Evolutionary conservation across 2,329 filamentous ascomycete genomes (phyloP).

Genomic region (Colletotrichum sp.): DNA sequence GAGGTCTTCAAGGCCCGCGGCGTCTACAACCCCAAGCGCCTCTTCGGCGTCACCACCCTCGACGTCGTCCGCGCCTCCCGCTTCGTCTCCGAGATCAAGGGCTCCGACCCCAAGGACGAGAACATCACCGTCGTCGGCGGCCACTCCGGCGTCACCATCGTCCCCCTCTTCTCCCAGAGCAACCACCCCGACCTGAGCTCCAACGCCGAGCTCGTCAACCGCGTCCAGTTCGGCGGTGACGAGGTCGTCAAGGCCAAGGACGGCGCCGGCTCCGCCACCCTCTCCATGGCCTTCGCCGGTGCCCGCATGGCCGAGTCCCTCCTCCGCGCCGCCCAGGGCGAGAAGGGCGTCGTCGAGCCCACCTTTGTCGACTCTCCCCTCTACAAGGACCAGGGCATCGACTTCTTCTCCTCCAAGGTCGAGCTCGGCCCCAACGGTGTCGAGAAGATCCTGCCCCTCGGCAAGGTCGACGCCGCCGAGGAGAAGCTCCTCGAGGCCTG

Average conservation of each 20-base stretch:
- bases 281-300: conserved; percentile 98
- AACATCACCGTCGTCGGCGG: conserved; percentile 96
- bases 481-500: conserved; percentile 86
- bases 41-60: conserved; percentile 99
- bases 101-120: conserved; percentile 88
- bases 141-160: conserved; percentile 98
- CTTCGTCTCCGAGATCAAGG: conserved; percentile 96
- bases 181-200: conserved; percentile 83
- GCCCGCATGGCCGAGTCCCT: conserved; percentile 85
- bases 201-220: conserved; percentile 82
- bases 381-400: conserved; percentile 97
- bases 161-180: conserved; percentile 95
- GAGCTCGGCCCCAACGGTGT: conserved; percentile 97
- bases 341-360: conserved; percentile 95
- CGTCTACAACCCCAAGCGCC: conserved; percentile 98
- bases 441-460: conserved; percentile 89
- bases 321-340: conserved; percentile 89
- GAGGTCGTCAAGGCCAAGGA: conserved; percentile 99
- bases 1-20: conserved; percentile 95
- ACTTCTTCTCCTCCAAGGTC: conserved; percentile 96
- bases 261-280: conserved; percentile 93
- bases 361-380: conserved; percentile 96
- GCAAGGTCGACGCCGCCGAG: conserved; percentile 84
- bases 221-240: conserved; percentile 98
- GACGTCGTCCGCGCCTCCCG: conserved; percentile 97